phyloP scores from a whole-genome alignment of 2,329 filamentous ascomycete genomes.

The Hyphodiscus sp. region DNA sequence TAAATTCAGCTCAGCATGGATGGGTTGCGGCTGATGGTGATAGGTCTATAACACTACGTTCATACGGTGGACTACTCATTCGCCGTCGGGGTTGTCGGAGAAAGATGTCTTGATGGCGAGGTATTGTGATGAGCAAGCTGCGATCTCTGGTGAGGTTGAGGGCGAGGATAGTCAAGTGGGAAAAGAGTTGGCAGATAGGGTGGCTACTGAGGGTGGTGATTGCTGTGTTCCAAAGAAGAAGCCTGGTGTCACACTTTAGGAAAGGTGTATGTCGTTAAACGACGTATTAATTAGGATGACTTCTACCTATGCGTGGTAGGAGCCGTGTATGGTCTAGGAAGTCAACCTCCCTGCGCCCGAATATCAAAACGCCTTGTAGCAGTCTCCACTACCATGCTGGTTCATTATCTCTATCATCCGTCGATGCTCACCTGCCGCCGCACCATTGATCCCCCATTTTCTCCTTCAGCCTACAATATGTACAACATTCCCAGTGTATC shows the following conservation, averaged over 20 bases:
- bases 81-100: slow-evolving; percentile 55
- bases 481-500: slow-evolving; percentile 10
- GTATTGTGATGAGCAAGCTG: slow-evolving; percentile 50
- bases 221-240: slow-evolving; percentile 43
- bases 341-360: background rate
- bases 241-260: background rate
- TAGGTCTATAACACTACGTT: slow-evolving; percentile 65
- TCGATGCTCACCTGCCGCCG: background rate
- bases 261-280: background rate
- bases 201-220: slow-evolving; percentile 40
- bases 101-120: slow-evolving; percentile 57
- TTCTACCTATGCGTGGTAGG: background rate
- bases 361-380: background rate
- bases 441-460: background rate
- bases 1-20: too few species aligned
- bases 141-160: slow-evolving; percentile 46
- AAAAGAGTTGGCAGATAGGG: slow-evolving; percentile 41
- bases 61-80: slow-evolving; percentile 69
- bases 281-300: slow-evolving; percentile 8
- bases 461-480: slow-evolving; percentile 2
- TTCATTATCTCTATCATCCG: background rate
- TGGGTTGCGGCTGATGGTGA: too few species aligned
- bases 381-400: too few species aligned
- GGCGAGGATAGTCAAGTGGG: slow-evolving; percentile 25
- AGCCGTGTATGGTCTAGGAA: slow-evolving; percentile 5